Conservation (phyloP, 2,329 filamentous ascomycete species). For the Domatiomyces catenatus region DNA sequence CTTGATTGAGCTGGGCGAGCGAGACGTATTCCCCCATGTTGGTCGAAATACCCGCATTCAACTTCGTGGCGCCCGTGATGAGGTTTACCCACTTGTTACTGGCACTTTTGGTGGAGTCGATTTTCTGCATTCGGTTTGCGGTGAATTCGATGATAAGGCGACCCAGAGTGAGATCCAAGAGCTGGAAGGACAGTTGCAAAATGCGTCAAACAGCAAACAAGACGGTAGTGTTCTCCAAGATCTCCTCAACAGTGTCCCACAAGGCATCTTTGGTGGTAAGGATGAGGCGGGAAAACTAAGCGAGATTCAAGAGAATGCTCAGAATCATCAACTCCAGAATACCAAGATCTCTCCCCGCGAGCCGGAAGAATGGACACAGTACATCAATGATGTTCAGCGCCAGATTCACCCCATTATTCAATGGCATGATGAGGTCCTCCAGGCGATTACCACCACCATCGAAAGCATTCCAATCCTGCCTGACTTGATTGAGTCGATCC, state of each 20-base stretch:
- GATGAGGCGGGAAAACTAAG: slow-evolving; percentile 62
- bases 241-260: slow-evolving; percentile 66
- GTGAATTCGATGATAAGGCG: slow-evolving; percentile 69
- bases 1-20: slow-evolving; percentile 72
- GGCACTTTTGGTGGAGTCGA: slow-evolving; percentile 92
- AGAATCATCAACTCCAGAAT: slow-evolving; percentile 59
- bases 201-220: slow-evolving; percentile 42
- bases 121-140: slow-evolving; percentile 76
- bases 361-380: slow-evolving; percentile 69
- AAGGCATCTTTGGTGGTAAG: slow-evolving; percentile 60
- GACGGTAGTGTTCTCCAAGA: slow-evolving; percentile 55
- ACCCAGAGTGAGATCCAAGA: slow-evolving; percentile 83
- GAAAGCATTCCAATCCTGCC: slow-evolving; percentile 75
- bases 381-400: slow-evolving; percentile 55
- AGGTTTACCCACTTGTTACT: slow-evolving; percentile 70
- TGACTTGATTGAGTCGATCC: slow-evolving; percentile 69
- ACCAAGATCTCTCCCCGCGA: slow-evolving; percentile 59
- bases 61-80: slow-evolving; percentile 47
- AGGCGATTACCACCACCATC: slow-evolving; percentile 59
- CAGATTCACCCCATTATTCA: slow-evolving; percentile 82
- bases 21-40: slow-evolving; percentile 71
- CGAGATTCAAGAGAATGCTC: slow-evolving; percentile 62
- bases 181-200: slow-evolving; percentile 64
- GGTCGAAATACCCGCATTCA: slow-evolving; percentile 57
- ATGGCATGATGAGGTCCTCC: slow-evolving; percentile 80